Evolutionary conservation across 2,329 filamentous ascomycete genomes (phyloP).

Genomic region (Paecilomyces sp.): DNA sequence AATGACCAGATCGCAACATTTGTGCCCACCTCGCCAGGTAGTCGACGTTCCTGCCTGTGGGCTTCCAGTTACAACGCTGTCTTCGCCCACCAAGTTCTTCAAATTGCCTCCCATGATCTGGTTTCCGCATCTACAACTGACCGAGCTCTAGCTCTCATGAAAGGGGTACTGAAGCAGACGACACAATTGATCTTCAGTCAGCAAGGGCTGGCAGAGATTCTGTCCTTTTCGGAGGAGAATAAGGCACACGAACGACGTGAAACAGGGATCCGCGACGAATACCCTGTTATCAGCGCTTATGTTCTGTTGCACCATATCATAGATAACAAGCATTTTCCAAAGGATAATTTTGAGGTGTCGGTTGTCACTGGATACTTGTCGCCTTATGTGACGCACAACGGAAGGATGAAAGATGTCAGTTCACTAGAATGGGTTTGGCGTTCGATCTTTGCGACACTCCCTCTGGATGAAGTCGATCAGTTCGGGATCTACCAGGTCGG

Average conservation of each 20-base stretch:
- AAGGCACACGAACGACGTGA: constrained; percentile 36
- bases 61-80: constrained; percentile 25
- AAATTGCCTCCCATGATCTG: constrained; percentile 28
- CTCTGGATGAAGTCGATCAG: constrained; percentile 46
- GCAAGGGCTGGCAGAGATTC: constrained; percentile 29
- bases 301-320: constrained; percentile 42
- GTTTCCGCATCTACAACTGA: constrained; percentile 14
- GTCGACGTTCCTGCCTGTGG: constrained; percentile 12
- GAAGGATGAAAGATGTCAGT: constrained; percentile 22
- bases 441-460: constrained; percentile 46
- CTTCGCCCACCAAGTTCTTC: constrained; percentile 31
- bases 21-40: constrained; percentile 8
- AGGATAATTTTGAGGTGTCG: constrained; percentile 37
- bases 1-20: constrained; percentile 24
- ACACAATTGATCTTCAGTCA: constrained; percentile 25
- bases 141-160: constrained; percentile 24
- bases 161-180: constrained; percentile 26
- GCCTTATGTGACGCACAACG: constrained; percentile 28
- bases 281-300: constrained; percentile 38
- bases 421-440: constrained; percentile 32
- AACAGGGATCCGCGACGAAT: constrained; percentile 40
- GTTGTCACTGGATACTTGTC: constrained; percentile 27
- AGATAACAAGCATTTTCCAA: constrained; percentile 17
- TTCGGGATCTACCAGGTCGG: constrained; percentile 40
- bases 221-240: constrained; percentile 40